Evolutionary conservation across 1,284 basidiomycete species (phyloP).

Genomic region (Boletus subluridellus): DNA sequence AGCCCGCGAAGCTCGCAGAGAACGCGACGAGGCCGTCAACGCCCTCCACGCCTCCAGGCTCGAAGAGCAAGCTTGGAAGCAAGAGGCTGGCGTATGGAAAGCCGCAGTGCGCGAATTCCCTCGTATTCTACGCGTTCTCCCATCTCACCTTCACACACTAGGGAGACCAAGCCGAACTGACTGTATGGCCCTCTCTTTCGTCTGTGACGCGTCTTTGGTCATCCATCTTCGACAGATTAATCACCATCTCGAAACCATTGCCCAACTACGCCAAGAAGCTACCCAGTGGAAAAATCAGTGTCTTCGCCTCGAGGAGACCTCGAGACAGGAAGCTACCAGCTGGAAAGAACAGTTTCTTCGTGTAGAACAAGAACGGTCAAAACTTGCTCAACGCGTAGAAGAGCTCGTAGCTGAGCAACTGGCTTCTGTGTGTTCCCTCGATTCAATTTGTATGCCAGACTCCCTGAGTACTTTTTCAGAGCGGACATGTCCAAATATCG

Average conservation of each 20-base stretch:
- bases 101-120: conserved; percentile 46
- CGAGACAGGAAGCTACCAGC: conserved; percentile 46
- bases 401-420: conserved; percentile 52
- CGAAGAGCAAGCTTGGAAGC: conserved; percentile 48
- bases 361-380: conserved; percentile 59
- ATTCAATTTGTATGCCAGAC: conserved; percentile 19
- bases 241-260: conserved; percentile 58
- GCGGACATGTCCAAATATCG: conserved; percentile 24
- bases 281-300: conserved; percentile 69
- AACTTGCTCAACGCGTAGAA: conserved; percentile 52
- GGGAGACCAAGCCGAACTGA: conserved; percentile 56
- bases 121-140: neutral
- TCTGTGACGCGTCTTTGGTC: conserved; percentile 1
- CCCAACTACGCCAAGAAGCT: conserved; percentile 58
- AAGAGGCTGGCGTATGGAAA: conserved; percentile 48
- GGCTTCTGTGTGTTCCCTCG: conserved; percentile 31
- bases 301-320: conserved; percentile 47
- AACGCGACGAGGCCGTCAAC: conserved; percentile 55
- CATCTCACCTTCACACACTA: conserved; percentile 26
- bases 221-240: conserved; percentile 39
- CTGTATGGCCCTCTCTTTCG: conserved; percentile 37
- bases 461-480: conserved; percentile 19
- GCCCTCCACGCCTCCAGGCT: conserved; percentile 44
- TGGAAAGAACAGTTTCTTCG: conserved; percentile 72
- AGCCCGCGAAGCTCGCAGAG: conserved; percentile 44